Conservation (phyloP, 2,329 filamentous ascomycete species). For the Penicillium sp. region DNA sequence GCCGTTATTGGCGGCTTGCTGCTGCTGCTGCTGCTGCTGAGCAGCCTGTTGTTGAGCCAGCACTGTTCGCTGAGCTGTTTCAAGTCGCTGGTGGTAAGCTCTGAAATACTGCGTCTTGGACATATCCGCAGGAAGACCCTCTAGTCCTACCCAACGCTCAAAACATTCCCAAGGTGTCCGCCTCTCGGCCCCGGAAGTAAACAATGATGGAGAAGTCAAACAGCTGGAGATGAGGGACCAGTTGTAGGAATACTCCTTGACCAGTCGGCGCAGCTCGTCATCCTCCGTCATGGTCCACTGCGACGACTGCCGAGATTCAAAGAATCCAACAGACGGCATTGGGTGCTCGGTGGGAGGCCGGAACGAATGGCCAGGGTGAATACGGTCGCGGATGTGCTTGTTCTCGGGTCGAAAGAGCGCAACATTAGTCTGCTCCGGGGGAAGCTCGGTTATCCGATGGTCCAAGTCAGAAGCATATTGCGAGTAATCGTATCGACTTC, state of each 20-base stretch:
- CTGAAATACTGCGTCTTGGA: slow-evolving; percentile 94
- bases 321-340: slow-evolving; percentile 88
- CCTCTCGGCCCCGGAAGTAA: slow-evolving; percentile 79
- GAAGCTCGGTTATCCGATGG: slow-evolving; percentile 49
- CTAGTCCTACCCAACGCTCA: slow-evolving; percentile 88
- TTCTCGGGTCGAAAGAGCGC: slow-evolving; percentile 87
- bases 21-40: slow-evolving; percentile 51
- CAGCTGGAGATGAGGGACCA: slow-evolving; percentile 91
- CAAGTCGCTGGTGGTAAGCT: slow-evolving; percentile 60
- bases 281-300: slow-evolving; percentile 91
- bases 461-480: slow-evolving; percentile 66
- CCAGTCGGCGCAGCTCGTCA: slow-evolving; percentile 76
- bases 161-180: slow-evolving; percentile 98
- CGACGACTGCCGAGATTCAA: slow-evolving; percentile 78
- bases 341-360: slow-evolving; percentile 83
- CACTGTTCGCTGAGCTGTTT: slow-evolving; percentile 58
- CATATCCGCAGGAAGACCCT: slow-evolving; percentile 88
- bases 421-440: slow-evolving; percentile 68
- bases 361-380: slow-evolving; percentile 90
- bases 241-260: slow-evolving; percentile 93
- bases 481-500: slow-evolving; percentile 75
- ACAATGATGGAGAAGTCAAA: slow-evolving; percentile 67
- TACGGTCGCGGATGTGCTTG: slow-evolving; percentile 79
- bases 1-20: slow-evolving; percentile 47
- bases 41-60: slow-evolving; percentile 54